Base-by-base conservation (phyloP, 1,284 basidiomycete species). In the Ustilago xerochloae region DNA sequence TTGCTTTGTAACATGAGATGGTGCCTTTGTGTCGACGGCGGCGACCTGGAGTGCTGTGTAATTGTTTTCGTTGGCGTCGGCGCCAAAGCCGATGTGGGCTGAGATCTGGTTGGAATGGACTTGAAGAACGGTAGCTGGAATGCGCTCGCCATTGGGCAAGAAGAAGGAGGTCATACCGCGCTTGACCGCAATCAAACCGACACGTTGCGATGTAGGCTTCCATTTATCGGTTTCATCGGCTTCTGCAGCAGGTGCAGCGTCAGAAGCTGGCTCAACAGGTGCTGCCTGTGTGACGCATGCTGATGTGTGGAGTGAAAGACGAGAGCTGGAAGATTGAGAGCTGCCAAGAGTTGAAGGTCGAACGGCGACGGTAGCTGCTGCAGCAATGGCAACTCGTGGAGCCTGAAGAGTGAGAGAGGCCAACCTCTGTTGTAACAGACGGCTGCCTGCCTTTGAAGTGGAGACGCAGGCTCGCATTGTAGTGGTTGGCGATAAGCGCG, bases 91-190 rank as follows among this genome's bases (percentile, higher is more conserved):
- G 43, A 76, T 77, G 22, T 79, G 78, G 26, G 63, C 74, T 47
- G 73, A 77, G 35, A 81, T 55, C 53, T 76, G 74, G 47, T 81
- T 68, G 7, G 53, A 51, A 84, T 89, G 81, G 72, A 94, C 94
- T 88, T 98, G 94, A 30, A 99, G 89, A 35, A 99, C 91, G 0
- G 97, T 99, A 15, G 97, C 93, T 1, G 97, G 95, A 76, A 92
- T 88, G 60, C 92, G 87, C 41, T 90, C 89, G 33, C 97, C 97
- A 66, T 93, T 90, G 81, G 92, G 89, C 82, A 96, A 92, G 92
- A 94, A 99, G 81, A 97, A 87, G 13, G 90, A 89, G 6, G 93
- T 92, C 96, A 99, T 99, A 46, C 97, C 97, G 50, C 93, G 90
- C 87, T 99, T 99, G 63, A 91, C 89, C 22, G 94, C 95, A 83